Conservation (phyloP, 352 stramenopile genomes). For the Pythium insidiosum region DNA sequence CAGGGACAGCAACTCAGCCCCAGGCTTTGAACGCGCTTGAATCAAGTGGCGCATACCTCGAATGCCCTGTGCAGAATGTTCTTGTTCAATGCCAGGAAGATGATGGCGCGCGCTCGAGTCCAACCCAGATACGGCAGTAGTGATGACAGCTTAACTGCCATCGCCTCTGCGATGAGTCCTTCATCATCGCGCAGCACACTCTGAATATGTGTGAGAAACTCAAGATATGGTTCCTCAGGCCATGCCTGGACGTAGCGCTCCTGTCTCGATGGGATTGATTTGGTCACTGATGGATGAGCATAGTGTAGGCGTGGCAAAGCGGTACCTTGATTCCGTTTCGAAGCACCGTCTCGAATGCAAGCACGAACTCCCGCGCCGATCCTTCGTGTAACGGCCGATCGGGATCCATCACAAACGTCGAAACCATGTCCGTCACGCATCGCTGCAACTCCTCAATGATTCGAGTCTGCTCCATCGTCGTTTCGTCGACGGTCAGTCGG, state of each 20-base stretch:
- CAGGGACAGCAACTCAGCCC: too few species aligned
- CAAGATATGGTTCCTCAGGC: slow-evolving; percentile 68
- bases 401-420: slow-evolving; percentile 58
- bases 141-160: too few species aligned
- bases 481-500: slow-evolving; percentile 15
- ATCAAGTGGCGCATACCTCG: too few species aligned
- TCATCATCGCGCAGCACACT: slow-evolving; percentile 59
- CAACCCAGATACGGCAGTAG: slow-evolving; percentile 42
- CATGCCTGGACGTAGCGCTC: slow-evolving; percentile 33
- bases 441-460: slow-evolving; percentile 22
- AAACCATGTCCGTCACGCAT: slow-evolving; percentile 58
- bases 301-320: too few species aligned
- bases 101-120: slow-evolving; percentile 51
- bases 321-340: slow-evolving; percentile 52
- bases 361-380: slow-evolving; percentile 41
- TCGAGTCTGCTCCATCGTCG: slow-evolving; percentile 16
- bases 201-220: slow-evolving; percentile 53
- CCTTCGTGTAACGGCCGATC: slow-evolving; percentile 72
- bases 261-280: too few species aligned
- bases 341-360: slow-evolving; percentile 57
- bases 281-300: too few species aligned
- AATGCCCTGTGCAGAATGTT: slow-evolving; percentile 67
- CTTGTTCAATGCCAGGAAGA: slow-evolving; percentile 66
- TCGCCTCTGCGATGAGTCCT: slow-evolving; percentile 49
- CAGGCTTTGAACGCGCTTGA: too few species aligned